phyloP scores from a whole-genome alignment of 2,329 filamentous ascomycete genomes.

The Nemania bipapillata region DNA sequence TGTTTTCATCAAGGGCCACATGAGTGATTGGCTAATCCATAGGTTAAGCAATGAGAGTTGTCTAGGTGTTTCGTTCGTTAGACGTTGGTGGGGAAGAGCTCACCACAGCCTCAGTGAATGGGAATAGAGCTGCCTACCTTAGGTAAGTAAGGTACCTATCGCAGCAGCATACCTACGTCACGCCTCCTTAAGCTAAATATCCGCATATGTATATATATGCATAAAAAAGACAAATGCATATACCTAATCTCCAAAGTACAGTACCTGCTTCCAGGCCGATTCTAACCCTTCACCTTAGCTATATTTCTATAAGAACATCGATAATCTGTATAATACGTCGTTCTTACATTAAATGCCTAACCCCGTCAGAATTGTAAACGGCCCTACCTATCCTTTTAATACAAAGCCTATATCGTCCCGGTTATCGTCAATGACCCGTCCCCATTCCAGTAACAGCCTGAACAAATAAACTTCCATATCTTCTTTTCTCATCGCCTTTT shows the following conservation, averaged over 20 bases:
- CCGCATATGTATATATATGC: too few species aligned
- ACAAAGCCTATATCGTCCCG: slow-evolving; percentile 60
- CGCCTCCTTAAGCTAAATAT: not conserved
- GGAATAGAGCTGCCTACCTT: not conserved
- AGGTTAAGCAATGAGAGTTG: slow-evolving; percentile 9
- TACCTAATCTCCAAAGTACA: too few species aligned
- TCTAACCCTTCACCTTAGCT: too few species aligned
- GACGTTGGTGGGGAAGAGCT: slow-evolving; percentile 25
- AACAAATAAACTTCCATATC: slow-evolving; percentile 88
- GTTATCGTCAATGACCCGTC: slow-evolving; percentile 71
- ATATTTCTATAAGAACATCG: too few species aligned
- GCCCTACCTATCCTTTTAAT: slow-evolving; percentile 22
- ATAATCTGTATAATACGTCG: not conserved
- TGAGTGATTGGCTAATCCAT: slow-evolving; percentile 20
- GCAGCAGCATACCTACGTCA: slow-evolving; percentile 1
- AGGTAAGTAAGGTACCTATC: not conserved
- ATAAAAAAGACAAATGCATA: too few species aligned
- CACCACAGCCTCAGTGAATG: slow-evolving; percentile 13
- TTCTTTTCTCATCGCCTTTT: slow-evolving; percentile 70
- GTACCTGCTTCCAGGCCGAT: too few species aligned
- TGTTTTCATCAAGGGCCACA: not conserved
- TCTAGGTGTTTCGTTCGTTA: not conserved
- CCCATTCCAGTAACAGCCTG: slow-evolving; percentile 81
- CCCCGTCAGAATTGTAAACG: not conserved
- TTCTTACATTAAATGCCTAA: not conserved